These are phyloP conservation scores for Mimosa bimucronata DNA, from an alignment of 306 rosid genomes.

Conservation along the genomic window DNA sequence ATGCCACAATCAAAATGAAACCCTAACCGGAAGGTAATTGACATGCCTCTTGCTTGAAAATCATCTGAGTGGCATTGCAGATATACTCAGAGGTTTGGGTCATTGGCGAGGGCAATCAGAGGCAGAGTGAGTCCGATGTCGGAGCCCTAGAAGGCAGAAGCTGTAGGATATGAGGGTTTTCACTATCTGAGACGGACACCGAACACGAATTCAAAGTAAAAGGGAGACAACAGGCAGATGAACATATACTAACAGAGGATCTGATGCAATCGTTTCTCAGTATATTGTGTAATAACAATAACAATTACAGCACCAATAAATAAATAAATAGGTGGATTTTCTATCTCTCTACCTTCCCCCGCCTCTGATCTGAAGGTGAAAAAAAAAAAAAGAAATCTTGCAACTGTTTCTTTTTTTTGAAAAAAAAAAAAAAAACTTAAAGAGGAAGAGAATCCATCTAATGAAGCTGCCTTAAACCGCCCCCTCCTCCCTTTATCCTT, in stretches of 20 bases:
- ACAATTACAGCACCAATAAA: conserved; percentile 21
- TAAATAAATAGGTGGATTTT: conserved; percentile 8
- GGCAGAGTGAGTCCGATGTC: conserved; percentile 34
- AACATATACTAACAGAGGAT: conserved; percentile 39
- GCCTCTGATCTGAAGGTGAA: conserved; percentile 42
- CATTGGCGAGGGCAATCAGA: conserved; percentile 40
- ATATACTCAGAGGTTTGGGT: conserved; percentile 45
- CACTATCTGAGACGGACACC: conserved; percentile 31
- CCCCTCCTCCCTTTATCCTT: conserved; percentile 1
- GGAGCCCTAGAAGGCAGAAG: too few relatives aligned
- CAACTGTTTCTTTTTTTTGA: conserved; percentile 16
- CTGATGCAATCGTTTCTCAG: conserved; percentile 39
- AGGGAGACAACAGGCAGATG: conserved; percentile 29
- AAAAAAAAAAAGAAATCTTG: conserved; percentile 29
- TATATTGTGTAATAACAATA: background rate
- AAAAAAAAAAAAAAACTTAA: too few relatives aligned
- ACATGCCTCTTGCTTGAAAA: conserved; percentile 58
- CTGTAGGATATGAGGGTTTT: conserved; percentile 24
- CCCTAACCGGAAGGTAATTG: conserved; percentile 46
- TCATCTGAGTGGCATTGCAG: conserved; percentile 45
- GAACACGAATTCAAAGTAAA: conserved; percentile 41
- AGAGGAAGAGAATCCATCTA: conserved; percentile 42
- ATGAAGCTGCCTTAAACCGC: conserved; percentile 41
- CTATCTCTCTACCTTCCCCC: conserved; percentile 27
- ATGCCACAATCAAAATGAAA: conserved; percentile 35